Base-by-base conservation (phyloP, 2,329 filamentous ascomycete species). In the Capronia coronata region DNA sequence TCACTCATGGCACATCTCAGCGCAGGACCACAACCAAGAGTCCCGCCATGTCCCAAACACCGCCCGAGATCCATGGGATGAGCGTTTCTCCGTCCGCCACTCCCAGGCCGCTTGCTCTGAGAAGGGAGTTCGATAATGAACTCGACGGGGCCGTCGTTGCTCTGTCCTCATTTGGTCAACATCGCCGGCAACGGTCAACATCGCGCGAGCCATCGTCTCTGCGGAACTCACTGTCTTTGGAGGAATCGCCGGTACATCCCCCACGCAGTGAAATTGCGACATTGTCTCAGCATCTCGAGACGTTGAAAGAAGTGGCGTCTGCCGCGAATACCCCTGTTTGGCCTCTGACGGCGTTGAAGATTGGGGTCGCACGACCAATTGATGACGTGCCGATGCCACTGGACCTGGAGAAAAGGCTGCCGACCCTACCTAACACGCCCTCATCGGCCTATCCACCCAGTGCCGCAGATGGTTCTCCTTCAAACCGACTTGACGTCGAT, bases 351-450 rank as follows among this genome's bases (percentile, higher is more conserved):
- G 57, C 56, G 3, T 46, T 56, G 18, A 51, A 59, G 25, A 53
- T 56, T 14, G 52, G 52, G n/a, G 35, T 45, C 34, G 41, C 52
- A 19, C 55, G 49, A 14, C 46, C 29, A 23, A 34, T 46, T 2
- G 56, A 61, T 45, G 59, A 61, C 6, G 43, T 53, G 11, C 65
- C 63, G 1, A 62, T 61, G 23, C 63, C 62, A 7, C 48, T 62
- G 1, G 59, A 64, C 47, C 54, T 63, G 14, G 55, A 55, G 38
- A 73, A 73, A 52, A 61, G 70, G 34, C 62, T 73, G 18, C 71
- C 71, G 4, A 71, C 70, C 6, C 61, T 73, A 16, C 71, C 71
- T 7, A 73, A 72, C 52, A 68, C 68, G 3, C 71, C 70, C 22
- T 72, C 70, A 0, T 72, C 70, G 1, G 69, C 70, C 21, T 62